Conservation (phyloP, 75 land plant genomes). For the Cryptomeria japonica region DNA sequence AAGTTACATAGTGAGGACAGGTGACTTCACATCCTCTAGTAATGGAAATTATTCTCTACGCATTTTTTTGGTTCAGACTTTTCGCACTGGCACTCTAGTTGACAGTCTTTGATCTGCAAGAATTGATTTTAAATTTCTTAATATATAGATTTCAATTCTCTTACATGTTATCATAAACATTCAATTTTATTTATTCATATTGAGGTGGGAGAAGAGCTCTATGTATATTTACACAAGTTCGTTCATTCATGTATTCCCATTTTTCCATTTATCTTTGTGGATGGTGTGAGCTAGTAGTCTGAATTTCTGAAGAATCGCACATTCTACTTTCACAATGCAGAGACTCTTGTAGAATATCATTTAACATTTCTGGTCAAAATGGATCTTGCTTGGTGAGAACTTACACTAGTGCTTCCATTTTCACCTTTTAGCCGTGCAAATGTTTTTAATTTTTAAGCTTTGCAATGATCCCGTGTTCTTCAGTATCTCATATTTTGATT, state of each 20-base stretch:
- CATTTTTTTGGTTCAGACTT: background rate
- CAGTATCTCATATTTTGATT: no score
- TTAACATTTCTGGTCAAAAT: no score
- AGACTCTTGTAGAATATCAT: no score
- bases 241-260: no score
- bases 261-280: no score
- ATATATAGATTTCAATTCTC: background rate
- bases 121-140: background rate
- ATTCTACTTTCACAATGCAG: no score
- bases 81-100: background rate
- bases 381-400: no score
- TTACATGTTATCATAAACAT: background rate
- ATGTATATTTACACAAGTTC: no score
- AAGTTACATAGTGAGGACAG: no score
- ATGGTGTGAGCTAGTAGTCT: no score
- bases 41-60: background rate
- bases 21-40: background rate
- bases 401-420: background rate
- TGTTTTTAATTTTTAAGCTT: background rate
- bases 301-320: no score
- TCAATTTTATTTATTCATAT: background rate
- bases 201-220: background rate
- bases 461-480: background rate
- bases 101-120: background rate
- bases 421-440: background rate